These are phyloP conservation scores for Chlorociboria aeruginascens DNA, from an alignment of 495 filamentous ascomycete genomes.

Conservation along the genomic window DNA sequence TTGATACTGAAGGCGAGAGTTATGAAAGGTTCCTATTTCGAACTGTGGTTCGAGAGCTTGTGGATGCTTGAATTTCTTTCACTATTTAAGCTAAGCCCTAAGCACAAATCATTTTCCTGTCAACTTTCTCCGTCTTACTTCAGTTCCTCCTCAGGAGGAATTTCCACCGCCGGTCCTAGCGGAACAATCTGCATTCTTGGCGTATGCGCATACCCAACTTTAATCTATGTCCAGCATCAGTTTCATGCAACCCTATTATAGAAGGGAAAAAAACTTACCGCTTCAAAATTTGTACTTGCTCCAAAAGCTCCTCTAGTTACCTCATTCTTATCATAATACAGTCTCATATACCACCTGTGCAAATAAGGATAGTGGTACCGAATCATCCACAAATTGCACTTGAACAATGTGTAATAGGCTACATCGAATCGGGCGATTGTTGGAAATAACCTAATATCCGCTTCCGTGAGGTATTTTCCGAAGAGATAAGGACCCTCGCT, in stretches of 20 bases:
- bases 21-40: too few species aligned
- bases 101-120: too few species aligned
- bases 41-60: too few species aligned
- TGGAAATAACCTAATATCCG: slow-evolving; percentile 62
- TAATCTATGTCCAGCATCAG: background rate
- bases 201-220: background rate
- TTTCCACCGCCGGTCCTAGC: background rate
- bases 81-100: too few species aligned
- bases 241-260: background rate
- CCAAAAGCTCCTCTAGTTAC: slow-evolving; percentile 36
- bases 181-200: background rate
- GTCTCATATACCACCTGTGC: slow-evolving; percentile 50
- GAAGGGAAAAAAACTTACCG: background rate
- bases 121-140: too few species aligned
- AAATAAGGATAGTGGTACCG: slow-evolving; percentile 59
- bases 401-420: slow-evolving; percentile 87
- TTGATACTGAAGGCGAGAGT: too few species aligned
- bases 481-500: slow-evolving; percentile 49
- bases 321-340: slow-evolving; percentile 53
- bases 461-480: slow-evolving; percentile 60
- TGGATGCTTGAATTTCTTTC: too few species aligned
- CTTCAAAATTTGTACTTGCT: slow-evolving; percentile 45
- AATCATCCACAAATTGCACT: slow-evolving; percentile 80
- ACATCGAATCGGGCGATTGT: slow-evolving; percentile 78
- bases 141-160: background rate